Conservation (phyloP, 108 stramenopile species). For the Nannochloropsis gaditana region DNA sequence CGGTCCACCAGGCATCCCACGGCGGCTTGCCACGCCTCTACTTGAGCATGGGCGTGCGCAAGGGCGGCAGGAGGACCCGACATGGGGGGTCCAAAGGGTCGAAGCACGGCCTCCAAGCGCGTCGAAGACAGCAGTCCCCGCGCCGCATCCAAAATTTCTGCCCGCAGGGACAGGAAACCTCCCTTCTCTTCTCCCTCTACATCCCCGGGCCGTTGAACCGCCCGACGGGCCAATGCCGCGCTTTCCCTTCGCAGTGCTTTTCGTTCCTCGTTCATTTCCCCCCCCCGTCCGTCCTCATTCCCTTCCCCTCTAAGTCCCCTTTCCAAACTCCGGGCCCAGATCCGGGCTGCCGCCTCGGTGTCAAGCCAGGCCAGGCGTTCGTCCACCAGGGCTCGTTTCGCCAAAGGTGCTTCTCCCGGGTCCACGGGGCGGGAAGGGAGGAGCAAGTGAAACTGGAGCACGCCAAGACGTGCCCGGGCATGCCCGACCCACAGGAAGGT, state of each 20-base stretch:
- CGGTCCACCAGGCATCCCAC: neutral
- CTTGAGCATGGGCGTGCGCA: neutral
- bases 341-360: constrained; percentile 50
- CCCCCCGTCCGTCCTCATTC: constrained; percentile 13
- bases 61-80: neutral
- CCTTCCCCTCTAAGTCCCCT: constrained; percentile 1
- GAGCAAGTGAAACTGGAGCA: constrained; percentile 64
- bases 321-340: constrained; percentile 51
- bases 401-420: constrained; percentile 73
- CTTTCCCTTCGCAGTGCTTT: neutral
- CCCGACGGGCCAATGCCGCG: neutral
- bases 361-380: constrained; percentile 48
- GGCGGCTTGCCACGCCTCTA: neutral
- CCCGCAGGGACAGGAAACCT: neutral
- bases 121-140: neutral
- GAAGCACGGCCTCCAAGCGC: neutral
- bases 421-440: constrained; percentile 79
- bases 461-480: constrained; percentile 68
- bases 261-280: constrained; percentile 4
- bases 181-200: neutral
- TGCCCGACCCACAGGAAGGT: constrained; percentile 30
- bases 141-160: neutral
- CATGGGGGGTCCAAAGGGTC: neutral
- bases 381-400: constrained; percentile 64
- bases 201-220: neutral